phyloP scores from a whole-genome alignment of 2,329 filamentous ascomycete species.

The Pseudogymnoascus sp. region DNA sequence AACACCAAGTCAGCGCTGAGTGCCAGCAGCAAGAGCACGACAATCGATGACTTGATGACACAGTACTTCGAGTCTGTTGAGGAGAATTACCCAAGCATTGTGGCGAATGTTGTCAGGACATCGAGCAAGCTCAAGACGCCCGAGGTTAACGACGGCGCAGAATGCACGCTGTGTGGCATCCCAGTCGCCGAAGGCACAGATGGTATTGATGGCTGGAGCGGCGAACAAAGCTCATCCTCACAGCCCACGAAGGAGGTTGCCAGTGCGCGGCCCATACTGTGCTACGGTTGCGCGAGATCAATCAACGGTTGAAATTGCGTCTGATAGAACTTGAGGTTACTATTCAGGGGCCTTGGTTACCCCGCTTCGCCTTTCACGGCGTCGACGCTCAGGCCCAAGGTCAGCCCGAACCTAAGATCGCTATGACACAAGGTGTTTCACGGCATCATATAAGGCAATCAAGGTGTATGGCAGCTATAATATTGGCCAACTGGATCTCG shows the following conservation, averaged over 20 bases:
- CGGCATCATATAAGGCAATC: neutral
- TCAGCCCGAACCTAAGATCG: neutral
- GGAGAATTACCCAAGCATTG: slow-evolving; percentile 77
- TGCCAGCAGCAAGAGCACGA: slow-evolving; percentile 53
- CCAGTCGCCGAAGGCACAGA: slow-evolving; percentile 56
- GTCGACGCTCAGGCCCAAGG: neutral
- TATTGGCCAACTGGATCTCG: neutral
- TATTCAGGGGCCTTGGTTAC: neutral
- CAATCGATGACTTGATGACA: slow-evolving; percentile 83
- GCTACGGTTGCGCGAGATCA: slow-evolving; percentile 68
- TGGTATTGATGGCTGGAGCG: slow-evolving; percentile 50
- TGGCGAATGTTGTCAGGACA: slow-evolving; percentile 91
- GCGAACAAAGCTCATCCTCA: slow-evolving; percentile 42
- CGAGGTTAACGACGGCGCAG: slow-evolving; percentile 26
- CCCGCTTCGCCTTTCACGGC: neutral
- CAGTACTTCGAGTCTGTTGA: slow-evolving; percentile 86
- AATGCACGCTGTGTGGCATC: slow-evolving; percentile 63
- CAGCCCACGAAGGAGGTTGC: slow-evolving; percentile 22
- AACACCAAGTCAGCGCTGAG: slow-evolving; percentile 27
- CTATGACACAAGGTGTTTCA: neutral
- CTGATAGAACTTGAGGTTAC: neutral
- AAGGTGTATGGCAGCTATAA: neutral
- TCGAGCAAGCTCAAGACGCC: slow-evolving; percentile 66
- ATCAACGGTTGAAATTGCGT: slow-evolving; percentile 39
- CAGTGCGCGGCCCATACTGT: slow-evolving; percentile 38